phyloP scores from a whole-genome alignment of 495 filamentous ascomycete species.

The Evernia prunastri region DNA sequence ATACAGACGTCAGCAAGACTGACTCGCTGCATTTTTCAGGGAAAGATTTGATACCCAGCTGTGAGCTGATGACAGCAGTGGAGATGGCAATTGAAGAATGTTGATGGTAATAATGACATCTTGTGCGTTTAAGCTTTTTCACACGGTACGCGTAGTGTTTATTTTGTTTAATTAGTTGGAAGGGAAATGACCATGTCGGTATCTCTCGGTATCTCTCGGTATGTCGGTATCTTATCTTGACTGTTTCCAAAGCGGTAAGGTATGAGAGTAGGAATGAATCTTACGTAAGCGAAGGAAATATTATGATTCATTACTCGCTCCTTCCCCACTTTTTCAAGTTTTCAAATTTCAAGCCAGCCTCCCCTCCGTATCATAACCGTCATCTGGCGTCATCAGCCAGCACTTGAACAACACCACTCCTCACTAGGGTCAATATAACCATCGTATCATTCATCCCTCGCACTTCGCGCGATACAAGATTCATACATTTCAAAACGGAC shows the following conservation, averaged over 20 bases:
- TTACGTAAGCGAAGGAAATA: background rate
- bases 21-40: no score
- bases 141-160: no score
- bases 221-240: no score
- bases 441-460: slow-evolving; percentile 13
- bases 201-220: no score
- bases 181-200: no score
- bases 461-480: slow-evolving; percentile 11
- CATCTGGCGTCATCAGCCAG: background rate
- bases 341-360: background rate
- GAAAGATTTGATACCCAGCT: no score
- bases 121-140: no score
- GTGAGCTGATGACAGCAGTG: no score
- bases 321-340: background rate
- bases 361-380: background rate
- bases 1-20: no score
- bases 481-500: slow-evolving; percentile 14
- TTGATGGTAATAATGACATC: no score
- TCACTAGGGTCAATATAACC: slow-evolving; percentile 7
- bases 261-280: background rate
- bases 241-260: background rate
- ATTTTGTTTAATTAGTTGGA: no score
- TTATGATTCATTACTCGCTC: background rate
- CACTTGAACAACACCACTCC: slow-evolving; percentile 2
- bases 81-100: no score